A percentile compares a stretch with the other conserved stretches of the same genome.
These are phyloP conservation scores for Daldinia grandis DNA, from an alignment of 495 filamentous ascomycete genomes.

Conservation along the genomic window DNA sequence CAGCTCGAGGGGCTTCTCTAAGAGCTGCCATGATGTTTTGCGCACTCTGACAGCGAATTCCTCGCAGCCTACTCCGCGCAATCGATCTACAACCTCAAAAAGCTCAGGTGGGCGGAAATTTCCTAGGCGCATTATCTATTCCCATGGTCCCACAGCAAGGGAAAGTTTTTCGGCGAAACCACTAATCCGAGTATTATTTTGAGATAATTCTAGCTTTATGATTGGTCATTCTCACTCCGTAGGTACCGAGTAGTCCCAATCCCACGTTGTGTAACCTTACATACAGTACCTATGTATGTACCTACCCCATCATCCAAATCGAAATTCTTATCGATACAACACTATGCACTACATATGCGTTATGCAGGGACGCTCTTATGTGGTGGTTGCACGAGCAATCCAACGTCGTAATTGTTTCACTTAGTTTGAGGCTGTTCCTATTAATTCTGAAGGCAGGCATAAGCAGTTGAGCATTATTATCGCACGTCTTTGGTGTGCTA, in stretches of 20 bases:
- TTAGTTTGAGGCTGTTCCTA: not conserved
- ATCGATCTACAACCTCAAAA: conserved; percentile 9
- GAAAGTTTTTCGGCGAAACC: conserved; percentile 15
- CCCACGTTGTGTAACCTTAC: not conserved
- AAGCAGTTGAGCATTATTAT: not conserved
- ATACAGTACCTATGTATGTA: no score
- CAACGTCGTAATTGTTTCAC: not conserved
- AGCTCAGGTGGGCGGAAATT: conserved; percentile 27
- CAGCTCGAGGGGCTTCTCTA: conserved; percentile 40
- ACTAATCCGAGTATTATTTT: not conserved
- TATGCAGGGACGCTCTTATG: not conserved
- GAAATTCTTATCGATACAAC: not conserved
- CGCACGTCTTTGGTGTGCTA: not conserved
- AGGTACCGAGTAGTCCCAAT: not conserved
- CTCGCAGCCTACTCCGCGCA: conserved; percentile 23
- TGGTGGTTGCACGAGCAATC: not conserved
- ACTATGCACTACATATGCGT: not conserved
- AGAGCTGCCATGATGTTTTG: conserved; percentile 40
- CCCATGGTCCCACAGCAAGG: not conserved
- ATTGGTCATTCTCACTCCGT: not conserved
- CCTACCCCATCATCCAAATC: no score
- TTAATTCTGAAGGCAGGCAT: not conserved
- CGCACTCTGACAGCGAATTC: conserved; percentile 11
- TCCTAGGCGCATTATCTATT: conserved; percentile 5
- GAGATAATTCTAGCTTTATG: not conserved